Evolutionary conservation across 306 rosid species (phyloP).

Genomic region (Fagus sylvatica): DNA sequence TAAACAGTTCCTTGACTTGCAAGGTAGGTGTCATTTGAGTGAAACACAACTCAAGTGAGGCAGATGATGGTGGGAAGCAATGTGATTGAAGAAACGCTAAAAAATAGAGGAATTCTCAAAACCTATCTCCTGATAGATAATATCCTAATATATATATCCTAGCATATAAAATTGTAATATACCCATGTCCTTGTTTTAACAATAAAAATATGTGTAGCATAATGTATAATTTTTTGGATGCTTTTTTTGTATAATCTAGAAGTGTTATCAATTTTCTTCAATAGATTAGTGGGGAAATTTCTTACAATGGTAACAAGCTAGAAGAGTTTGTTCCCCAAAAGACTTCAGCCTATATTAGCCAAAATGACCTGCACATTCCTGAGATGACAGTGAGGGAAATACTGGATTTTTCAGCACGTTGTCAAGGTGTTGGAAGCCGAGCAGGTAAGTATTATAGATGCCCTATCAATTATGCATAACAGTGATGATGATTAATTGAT

Average conservation of each 20-base stretch:
- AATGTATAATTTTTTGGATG: not conserved
- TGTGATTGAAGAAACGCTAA: no score
- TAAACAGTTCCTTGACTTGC: no score
- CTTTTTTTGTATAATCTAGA: no score
- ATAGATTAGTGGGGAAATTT: slow-evolving; percentile 53
- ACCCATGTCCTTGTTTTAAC: not conserved
- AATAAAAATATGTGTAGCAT: not conserved
- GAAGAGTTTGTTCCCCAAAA: slow-evolving; percentile 66
- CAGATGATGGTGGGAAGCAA: no score
- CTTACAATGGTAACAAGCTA: slow-evolving; percentile 59
- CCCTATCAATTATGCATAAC: not conserved
- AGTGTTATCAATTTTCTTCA: no score
- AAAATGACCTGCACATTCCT: slow-evolving; percentile 62
- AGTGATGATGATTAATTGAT: no score
- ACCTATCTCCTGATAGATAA: no score
- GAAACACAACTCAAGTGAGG: no score
- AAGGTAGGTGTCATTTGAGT: no score
- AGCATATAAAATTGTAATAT: not conserved
- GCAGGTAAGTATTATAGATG: slow-evolving; percentile 38
- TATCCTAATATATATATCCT: no score
- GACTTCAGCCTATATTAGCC: slow-evolving; percentile 73
- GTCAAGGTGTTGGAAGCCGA: slow-evolving; percentile 74
- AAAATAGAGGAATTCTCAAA: no score
- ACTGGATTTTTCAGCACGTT: slow-evolving; percentile 68
- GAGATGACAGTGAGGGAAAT: slow-evolving; percentile 85